Conservation (phyloP, 2,329 filamentous ascomycete species). For the Amauroascus niger region DNA sequence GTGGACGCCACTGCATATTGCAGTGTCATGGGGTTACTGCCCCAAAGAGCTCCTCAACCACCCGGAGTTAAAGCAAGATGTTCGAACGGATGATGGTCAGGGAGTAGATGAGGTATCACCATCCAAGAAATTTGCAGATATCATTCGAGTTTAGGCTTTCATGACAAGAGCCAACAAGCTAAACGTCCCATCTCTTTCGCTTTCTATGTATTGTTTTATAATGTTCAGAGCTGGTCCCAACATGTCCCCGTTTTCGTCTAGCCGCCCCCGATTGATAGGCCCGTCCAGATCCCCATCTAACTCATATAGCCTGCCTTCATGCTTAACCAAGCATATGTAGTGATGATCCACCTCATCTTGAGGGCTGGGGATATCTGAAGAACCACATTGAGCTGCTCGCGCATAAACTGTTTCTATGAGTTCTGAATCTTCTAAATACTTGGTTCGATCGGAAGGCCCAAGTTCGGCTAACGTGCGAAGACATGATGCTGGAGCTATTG, state of each 20-base stretch:
- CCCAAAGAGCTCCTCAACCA: neutral
- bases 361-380: constrained; percentile 9
- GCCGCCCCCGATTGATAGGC: constrained; percentile 2
- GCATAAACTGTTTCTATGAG: constrained; percentile 8
- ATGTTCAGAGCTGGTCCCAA: neutral
- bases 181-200: constrained; percentile 9
- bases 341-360: constrained; percentile 17
- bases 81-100: neutral
- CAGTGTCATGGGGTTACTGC: constrained; percentile 5
- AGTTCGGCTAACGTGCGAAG: constrained; percentile 6
- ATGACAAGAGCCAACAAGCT: constrained; percentile 8
- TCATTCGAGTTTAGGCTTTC: neutral
- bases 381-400: constrained; percentile 10
- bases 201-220: constrained; percentile 10
- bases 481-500: neutral
- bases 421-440: constrained; percentile 9
- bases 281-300: constrained; percentile 6
- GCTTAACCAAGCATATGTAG: constrained; percentile 16
- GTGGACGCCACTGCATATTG: constrained; percentile 9
- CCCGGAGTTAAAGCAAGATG: constrained; percentile 1
- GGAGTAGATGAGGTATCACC: constrained; percentile 1
- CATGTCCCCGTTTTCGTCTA: constrained; percentile 5
- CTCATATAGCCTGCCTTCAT: constrained; percentile 9
- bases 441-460: neutral
- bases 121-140: neutral